Conservation (phyloP, 1,284 basidiomycete genomes). For the Boletellus sp. region DNA sequence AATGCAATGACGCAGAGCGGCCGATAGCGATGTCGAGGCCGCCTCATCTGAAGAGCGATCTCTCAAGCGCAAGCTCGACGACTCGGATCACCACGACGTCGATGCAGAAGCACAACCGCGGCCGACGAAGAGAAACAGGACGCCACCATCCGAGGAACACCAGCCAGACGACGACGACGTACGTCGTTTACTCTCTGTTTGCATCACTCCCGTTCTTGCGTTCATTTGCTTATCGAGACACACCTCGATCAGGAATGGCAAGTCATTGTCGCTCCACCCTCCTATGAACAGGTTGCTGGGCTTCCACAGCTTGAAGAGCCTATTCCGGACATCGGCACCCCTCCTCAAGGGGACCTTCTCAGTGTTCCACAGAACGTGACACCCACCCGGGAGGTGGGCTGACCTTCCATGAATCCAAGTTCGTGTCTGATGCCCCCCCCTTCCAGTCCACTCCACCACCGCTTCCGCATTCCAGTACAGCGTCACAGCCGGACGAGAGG, state of each 20-base stretch:
- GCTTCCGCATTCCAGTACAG: background rate
- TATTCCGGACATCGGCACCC: slow-evolving; percentile 8
- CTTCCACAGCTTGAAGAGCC: slow-evolving; percentile 11
- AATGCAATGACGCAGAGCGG: slow-evolving; percentile 26
- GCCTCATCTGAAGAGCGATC: slow-evolving; percentile 30
- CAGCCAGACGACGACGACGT: slow-evolving; percentile 29
- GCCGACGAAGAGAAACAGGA: slow-evolving; percentile 49
- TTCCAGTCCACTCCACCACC: slow-evolving; percentile 13
- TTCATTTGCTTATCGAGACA: slow-evolving; percentile 23
- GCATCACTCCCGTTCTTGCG: background rate
- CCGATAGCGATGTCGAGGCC: slow-evolving; percentile 33
- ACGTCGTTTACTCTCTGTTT: slow-evolving; percentile 8
- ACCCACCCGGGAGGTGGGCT: slow-evolving; percentile 17
- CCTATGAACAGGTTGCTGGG: slow-evolving; percentile 23
- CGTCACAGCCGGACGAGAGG: slow-evolving; percentile 10
- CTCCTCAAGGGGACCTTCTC: slow-evolving; percentile 3
- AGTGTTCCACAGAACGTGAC: slow-evolving; percentile 1
- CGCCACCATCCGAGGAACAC: slow-evolving; percentile 40
- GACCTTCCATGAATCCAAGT: background rate
- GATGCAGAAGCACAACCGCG: slow-evolving; percentile 22
- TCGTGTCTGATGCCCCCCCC: slow-evolving; percentile 10
- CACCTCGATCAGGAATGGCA: slow-evolving; percentile 30
- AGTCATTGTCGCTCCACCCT: slow-evolving; percentile 29
- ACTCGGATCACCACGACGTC: slow-evolving; percentile 31
- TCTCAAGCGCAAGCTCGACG: slow-evolving; percentile 41